Conservation (phyloP, 345 rosid species). For the Ceriops tagal region DNA sequence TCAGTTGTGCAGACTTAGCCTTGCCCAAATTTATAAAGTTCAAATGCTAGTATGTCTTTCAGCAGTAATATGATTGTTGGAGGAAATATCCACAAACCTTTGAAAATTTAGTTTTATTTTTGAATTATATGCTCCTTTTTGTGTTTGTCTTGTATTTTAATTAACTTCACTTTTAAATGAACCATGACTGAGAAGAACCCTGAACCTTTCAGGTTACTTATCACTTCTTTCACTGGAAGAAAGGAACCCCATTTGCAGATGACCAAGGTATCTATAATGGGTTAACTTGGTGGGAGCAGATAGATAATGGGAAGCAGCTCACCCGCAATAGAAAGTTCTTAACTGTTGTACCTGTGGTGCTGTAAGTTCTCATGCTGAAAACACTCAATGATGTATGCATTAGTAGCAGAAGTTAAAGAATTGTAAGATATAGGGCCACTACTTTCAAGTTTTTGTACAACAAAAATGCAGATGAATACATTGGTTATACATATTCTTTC, state of each 20-base stretch:
- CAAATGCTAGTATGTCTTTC: too few species aligned
- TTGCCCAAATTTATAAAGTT: too few species aligned
- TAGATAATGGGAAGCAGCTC: constrained; percentile 92
- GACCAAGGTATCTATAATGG: constrained; percentile 97
- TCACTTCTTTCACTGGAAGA: constrained; percentile 98
- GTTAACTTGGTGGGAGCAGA: constrained; percentile 99
- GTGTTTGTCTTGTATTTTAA: background rate
- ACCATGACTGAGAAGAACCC: constrained; percentile 11
- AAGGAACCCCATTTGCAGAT: constrained; percentile 95
- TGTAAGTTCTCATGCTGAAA: constrained; percentile 47
- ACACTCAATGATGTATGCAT: background rate
- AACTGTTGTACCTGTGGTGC: constrained; percentile 87
- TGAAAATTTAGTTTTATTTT: background rate
- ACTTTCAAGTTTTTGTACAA: too few species aligned
- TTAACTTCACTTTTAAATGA: constrained; percentile 4
- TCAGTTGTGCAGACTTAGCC: too few species aligned
- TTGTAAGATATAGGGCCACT: too few species aligned
- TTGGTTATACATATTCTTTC: too few species aligned
- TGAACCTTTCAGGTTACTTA: constrained; percentile 63
- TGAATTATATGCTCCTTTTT: background rate
- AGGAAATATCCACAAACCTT: too few species aligned
- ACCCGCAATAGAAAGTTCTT: constrained; percentile 90
- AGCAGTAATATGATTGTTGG: too few species aligned
- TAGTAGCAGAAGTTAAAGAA: background rate
- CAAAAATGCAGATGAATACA: too few species aligned